Conservation (phyloP, 2,329 filamentous ascomycete species). For the Talaromyces sp. region DNA sequence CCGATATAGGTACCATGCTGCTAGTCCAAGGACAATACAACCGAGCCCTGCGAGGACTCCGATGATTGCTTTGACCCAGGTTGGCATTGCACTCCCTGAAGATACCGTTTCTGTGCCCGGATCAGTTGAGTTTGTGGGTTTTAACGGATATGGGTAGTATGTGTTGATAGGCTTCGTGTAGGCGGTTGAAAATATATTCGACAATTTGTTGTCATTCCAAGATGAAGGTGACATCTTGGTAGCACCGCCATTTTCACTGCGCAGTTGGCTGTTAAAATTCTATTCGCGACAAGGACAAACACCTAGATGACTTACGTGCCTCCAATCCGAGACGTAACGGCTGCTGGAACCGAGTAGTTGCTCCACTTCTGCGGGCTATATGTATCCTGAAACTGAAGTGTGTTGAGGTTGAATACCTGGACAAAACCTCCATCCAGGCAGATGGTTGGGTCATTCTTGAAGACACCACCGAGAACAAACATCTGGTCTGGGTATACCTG, state of each 20-base stretch:
- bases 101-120: neutral
- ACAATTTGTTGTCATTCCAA: constrained; percentile 49
- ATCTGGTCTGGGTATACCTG: constrained; percentile 45
- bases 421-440: constrained; percentile 52
- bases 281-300: neutral
- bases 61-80: neutral
- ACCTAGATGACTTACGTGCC: constrained; percentile 23
- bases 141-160: constrained; percentile 53
- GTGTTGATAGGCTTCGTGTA: constrained; percentile 53
- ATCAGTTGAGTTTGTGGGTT: neutral
- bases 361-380: constrained; percentile 26
- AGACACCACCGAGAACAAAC: constrained; percentile 32
- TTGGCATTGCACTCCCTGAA: neutral
- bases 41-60: neutral
- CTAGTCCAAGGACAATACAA: neutral
- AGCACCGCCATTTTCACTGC: constrained; percentile 27
- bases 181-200: constrained; percentile 46
- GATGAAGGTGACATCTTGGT: constrained; percentile 17
- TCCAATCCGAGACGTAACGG: constrained; percentile 27
- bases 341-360: constrained; percentile 24
- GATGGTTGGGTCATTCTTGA: constrained; percentile 5
- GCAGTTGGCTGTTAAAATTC: neutral
- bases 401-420: constrained; percentile 41
- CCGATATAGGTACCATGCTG: neutral
- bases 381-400: constrained; percentile 22